A percentile compares a stretch with the other conserved stretches of the same genome.
These are phyloP conservation scores for Debaryomyces udenii DNA, from an alignment of 1,139 yeast species.

Conservation along the genomic window DNA sequence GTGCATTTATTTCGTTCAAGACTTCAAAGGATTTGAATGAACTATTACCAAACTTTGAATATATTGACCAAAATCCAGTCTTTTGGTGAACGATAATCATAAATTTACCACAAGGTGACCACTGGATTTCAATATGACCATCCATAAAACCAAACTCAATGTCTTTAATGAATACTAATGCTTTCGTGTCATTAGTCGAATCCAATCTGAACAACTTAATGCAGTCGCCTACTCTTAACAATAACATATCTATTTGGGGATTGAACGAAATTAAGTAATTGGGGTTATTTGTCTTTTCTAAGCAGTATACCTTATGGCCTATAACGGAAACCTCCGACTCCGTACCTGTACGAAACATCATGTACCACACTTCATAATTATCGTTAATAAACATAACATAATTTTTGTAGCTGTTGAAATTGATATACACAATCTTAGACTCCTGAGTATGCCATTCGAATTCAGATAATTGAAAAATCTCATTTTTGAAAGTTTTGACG, in stretches of 20 bases:
- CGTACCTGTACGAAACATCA: constrained; percentile 21
- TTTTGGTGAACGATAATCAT: constrained; percentile 25
- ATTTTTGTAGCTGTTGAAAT: constrained; percentile 30
- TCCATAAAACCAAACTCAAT: constrained; percentile 12
- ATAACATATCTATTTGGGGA: constrained; percentile 29
- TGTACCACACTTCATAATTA: constrained; percentile 32
- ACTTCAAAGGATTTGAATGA: constrained; percentile 33
- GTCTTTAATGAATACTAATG: constrained; percentile 18
- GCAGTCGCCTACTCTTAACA: constrained; percentile 17
- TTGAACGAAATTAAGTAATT: constrained; percentile 24
- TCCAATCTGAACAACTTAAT: constrained; percentile 21
- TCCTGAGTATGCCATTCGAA: constrained; percentile 32
- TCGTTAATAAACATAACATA: constrained; percentile 37
- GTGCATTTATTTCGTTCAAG: constrained; percentile 27
- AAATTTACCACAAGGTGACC: constrained; percentile 46
- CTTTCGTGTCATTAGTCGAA: constrained; percentile 7
- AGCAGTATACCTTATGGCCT: constrained; percentile 18
- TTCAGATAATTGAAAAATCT: constrained; percentile 30
- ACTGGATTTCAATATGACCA: constrained; percentile 16
- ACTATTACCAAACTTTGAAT: constrained; percentile 40
- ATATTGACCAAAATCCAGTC: constrained; percentile 36
- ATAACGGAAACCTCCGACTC: constrained; percentile 17
- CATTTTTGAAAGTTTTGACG: constrained; percentile 35
- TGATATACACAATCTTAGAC: constrained; percentile 25
- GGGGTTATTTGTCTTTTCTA: constrained; percentile 13